Evolutionary conservation across 352 stramenopile species (phyloP).

Genomic region (Phytophthora melonis): DNA sequence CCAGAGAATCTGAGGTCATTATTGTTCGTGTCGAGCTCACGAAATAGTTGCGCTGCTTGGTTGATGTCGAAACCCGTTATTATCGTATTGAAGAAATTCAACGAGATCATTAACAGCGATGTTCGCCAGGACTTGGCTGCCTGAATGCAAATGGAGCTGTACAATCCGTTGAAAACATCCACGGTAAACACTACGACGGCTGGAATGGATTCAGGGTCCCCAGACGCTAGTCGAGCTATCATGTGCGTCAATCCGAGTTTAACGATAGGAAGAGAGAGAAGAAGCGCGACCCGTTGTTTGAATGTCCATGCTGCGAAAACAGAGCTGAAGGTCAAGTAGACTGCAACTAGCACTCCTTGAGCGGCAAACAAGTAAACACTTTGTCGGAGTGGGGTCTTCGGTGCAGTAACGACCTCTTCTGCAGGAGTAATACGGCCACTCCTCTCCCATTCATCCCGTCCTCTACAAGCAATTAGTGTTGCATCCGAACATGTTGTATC

Average conservation of each 20-base stretch:
- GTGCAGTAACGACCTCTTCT: background rate
- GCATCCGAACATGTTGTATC: too few relatives aligned
- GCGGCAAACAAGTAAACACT: background rate
- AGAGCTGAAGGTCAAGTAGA: conserved; percentile 2
- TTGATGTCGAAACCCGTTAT: background rate
- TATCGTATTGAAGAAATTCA: background rate
- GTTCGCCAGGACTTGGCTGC: background rate
- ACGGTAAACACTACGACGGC: conserved; percentile 15
- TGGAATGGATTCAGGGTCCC: conserved; percentile 3
- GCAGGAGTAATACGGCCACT: background rate
- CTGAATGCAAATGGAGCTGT: background rate
- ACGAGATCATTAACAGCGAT: background rate
- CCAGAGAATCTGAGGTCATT: background rate
- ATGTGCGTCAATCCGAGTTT: conserved; percentile 5
- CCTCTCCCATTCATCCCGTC: too few relatives aligned
- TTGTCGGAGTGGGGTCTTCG: background rate
- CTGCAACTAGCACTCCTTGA: background rate
- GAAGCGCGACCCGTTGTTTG: background rate
- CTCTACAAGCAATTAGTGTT: too few relatives aligned
- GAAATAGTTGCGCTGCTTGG: too few relatives aligned
- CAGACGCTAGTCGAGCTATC: background rate
- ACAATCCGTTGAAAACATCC: conserved; percentile 18
- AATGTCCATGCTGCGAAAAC: background rate
- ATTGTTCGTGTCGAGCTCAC: background rate
- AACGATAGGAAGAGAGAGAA: conserved; percentile 2